Base-by-base conservation (phyloP, 2,329 filamentous ascomycete species). In the Alternaria sp. region DNA sequence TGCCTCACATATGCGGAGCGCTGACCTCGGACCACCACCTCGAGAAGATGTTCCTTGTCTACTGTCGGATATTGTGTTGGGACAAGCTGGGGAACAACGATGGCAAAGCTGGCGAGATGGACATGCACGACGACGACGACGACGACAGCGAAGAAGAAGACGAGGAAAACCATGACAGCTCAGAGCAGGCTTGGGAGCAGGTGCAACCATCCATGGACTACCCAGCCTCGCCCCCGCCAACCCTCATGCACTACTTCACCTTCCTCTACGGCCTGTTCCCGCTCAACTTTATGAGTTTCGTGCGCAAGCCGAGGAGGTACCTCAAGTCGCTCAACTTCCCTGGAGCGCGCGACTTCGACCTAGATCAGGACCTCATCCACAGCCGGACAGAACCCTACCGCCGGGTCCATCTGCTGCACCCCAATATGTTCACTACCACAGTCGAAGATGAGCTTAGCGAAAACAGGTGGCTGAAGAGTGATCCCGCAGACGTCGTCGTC, bases 281-380 rank as follows among this genome's bases (percentile, higher is more conserved):
- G 2, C 87, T 94, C 72, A 94, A 94, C 74, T 93, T 95, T 68
- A 91, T 93, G 87, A 90, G 90, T 76, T 95, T 94, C 73, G 90
- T 95, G 63, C 87, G 91, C 57, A 94, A 94, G 72, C 91, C 92
- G 3, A 88, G 93, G 67, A 87, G 90, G 64, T 94, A 91, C 72
- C 81, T 95, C 9, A 89, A 92, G 47, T 89, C 91, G 70, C 87
- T 90, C 41, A 87, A 92, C 64, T 90, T 88, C 32, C 84, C 86
- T 5, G 87, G 89, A 49, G 86, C 88, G 1, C 89, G 93, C 64
- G 89, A 92, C 55, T 86, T 94, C 43, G 91, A 94, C 70, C 85
- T 94, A 3, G 90, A 94, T 67, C 90, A 92, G 32, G 88, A 88
- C 4, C 88, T 94, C 67, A 92, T 95, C 56, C 85, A 91, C 5